Evolutionary conservation across 2,329 filamentous ascomycete species (phyloP), one percentile per base, ranked within the genome.

Genomic region (Talaromyces sp.): DNA sequence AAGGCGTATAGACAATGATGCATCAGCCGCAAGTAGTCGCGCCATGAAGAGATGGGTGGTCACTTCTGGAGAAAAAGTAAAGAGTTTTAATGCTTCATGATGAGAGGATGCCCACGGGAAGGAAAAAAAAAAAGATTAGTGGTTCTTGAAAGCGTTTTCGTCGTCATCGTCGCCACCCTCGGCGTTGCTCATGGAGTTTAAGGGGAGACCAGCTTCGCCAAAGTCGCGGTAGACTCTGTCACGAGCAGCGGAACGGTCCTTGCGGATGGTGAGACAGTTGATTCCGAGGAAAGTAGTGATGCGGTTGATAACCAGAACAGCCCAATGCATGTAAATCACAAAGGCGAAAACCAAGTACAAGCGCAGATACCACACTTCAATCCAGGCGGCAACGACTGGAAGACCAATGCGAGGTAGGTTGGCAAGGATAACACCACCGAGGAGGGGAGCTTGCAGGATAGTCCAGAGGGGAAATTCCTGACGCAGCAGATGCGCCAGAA

Each of bases 391-490:
- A 47, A 96, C 74, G 14, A 84, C 77, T 1, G 85, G 79, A 14
- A 94, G 76, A 1, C 90, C 91, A 39, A 97, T 70, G 42, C 83
- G 81, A 4, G 93, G 93, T 50, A 96, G 76, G 75, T 97, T 97
- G 19, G 84, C 87, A 36, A 97, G 76, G 1, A 93, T 66, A 6
- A 91, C 92, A 48, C 94, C 94, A 46, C 89, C 89, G 43, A 97
- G 82, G 35, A 99, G 85, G 7, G 94, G 94, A 30, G 84, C 85
- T 33, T 97, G 81, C 83, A 97, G 89, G 44, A 94, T 83, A 10
- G 94, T 97, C 91, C 92, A 97, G 81, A 90, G 95, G 1, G 94
- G 94, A 75, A 97, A 99, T 3, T 93, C 90, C 72, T 97, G 94
- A 58, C 86, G 86, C 2, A 94, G 94, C 47, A 99, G 80, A 73